Conservation (phyloP, 495 filamentous ascomycete genomes). For the Neurospora hispaniola region DNA sequence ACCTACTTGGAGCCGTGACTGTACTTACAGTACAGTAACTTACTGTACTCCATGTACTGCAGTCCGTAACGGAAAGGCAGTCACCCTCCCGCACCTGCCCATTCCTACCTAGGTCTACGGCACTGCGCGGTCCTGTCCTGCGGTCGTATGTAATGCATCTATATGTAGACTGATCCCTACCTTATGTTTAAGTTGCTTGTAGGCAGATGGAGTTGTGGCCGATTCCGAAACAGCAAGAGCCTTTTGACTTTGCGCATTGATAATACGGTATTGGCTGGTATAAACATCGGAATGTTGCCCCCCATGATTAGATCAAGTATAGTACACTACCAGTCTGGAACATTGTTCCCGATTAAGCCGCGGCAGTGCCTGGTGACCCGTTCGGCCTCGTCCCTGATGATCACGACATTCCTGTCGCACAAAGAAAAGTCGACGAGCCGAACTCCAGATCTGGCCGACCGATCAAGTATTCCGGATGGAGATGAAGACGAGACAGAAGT, state of each 20-base stretch:
- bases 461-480: background rate
- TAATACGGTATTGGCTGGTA: background rate
- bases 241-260: background rate
- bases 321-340: background rate
- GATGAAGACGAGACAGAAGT: background rate
- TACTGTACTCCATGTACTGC: background rate
- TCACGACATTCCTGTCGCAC: background rate
- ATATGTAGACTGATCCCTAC: background rate
- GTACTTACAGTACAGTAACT: background rate
- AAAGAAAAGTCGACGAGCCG: background rate
- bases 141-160: background rate
- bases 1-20: background rate
- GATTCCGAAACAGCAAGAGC: background rate
- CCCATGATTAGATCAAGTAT: background rate
- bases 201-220: background rate
- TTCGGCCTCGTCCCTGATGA: background rate
- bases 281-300: background rate
- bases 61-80: background rate
- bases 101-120: background rate
- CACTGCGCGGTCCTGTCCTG: background rate
- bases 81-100: background rate
- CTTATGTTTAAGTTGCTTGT: background rate
- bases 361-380: background rate
- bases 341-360: background rate
- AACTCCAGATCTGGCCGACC: background rate